phyloP scores from a whole-genome alignment of 768 basidiomycete genomes.

The Pleurotus tuoliensis region DNA sequence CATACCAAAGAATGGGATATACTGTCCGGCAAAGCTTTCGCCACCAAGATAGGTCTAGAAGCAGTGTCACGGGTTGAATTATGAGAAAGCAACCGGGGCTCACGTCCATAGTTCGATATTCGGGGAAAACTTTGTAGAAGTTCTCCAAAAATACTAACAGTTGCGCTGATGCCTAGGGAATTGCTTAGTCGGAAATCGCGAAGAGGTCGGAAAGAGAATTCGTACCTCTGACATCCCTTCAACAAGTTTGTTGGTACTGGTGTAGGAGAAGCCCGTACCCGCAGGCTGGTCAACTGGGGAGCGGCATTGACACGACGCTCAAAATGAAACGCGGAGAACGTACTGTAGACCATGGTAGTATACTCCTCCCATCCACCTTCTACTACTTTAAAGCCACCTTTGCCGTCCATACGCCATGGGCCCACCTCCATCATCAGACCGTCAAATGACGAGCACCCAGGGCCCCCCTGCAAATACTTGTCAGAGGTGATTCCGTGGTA shows the following conservation, averaged over 20 bases:
- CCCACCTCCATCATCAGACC: conserved; percentile 99
- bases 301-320: no score
- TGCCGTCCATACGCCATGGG: conserved; percentile 77
- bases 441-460: conserved; percentile 96
- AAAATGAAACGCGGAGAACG: conserved; percentile 21
- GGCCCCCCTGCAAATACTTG: conserved; percentile 65
- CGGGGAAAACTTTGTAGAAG: conserved; percentile 90
- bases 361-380: conserved; percentile 99
- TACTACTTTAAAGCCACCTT: conserved; percentile 64
- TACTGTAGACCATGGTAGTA: conserved; percentile 88
- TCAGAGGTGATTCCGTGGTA: background rate
- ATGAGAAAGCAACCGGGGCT: conserved; percentile 24
- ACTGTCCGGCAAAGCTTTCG: conserved; percentile 97
- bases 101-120: conserved; percentile 79
- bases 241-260: conserved; percentile 80
- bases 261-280: conserved; percentile 91
- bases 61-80: background rate
- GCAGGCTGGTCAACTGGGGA: conserved; percentile 91
- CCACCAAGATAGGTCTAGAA: conserved; percentile 90
- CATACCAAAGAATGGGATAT: conserved; percentile 90
- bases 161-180: conserved; percentile 64
- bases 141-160: conserved; percentile 81
- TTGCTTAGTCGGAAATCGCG: no score
- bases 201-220: background rate
- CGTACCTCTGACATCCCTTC: conserved; percentile 67